These are phyloP conservation scores for Metschnikowia sp. DNA, from an alignment of 805 yeast genomes.

Conservation along the genomic window DNA sequence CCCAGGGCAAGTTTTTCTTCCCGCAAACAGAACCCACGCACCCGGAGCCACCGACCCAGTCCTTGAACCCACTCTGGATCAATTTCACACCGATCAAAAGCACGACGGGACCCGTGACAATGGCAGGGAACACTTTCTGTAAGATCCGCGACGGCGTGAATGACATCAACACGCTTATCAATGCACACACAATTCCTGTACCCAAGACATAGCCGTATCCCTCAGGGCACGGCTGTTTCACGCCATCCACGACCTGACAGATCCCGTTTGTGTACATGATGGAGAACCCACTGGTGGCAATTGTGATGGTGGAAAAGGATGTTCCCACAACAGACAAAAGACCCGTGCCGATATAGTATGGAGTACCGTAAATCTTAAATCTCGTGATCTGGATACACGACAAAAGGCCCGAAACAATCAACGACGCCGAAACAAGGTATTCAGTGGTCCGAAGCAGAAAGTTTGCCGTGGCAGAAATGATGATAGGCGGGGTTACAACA, in stretches of 20 bases:
- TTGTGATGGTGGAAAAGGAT: constrained; percentile 82
- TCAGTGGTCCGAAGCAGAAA: constrained; percentile 40
- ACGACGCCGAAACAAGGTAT: constrained; percentile 37
- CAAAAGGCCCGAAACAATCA: constrained; percentile 47
- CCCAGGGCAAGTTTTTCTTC: constrained; percentile 54
- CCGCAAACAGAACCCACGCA: constrained; percentile 38
- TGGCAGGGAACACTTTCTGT: constrained; percentile 78
- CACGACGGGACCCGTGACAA: constrained; percentile 93
- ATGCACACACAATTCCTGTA: constrained; percentile 73
- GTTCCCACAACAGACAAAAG: constrained; percentile 88
- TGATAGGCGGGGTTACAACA: constrained; percentile 76
- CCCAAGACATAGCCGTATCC: constrained; percentile 88
- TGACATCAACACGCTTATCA: constrained; percentile 68
- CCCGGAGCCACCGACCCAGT: constrained; percentile 86
- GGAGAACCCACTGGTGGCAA: constrained; percentile 72
- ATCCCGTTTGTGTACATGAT: constrained; percentile 72
- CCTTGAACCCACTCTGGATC: constrained; percentile 68
- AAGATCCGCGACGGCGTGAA: constrained; percentile 72
- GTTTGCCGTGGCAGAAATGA: constrained; percentile 64
- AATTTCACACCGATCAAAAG: constrained; percentile 73
- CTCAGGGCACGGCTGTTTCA: constrained; percentile 72
- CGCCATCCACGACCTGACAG: constrained; percentile 65
- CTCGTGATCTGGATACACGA: constrained; percentile 78
- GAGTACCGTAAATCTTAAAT: constrained; percentile 69
- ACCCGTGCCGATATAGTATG: constrained; percentile 83